Evolutionary conservation across 192 early-diverging fungal species (phyloP), one percentile per base, ranked within the genome.

Genomic region (Coemansia sp.): DNA sequence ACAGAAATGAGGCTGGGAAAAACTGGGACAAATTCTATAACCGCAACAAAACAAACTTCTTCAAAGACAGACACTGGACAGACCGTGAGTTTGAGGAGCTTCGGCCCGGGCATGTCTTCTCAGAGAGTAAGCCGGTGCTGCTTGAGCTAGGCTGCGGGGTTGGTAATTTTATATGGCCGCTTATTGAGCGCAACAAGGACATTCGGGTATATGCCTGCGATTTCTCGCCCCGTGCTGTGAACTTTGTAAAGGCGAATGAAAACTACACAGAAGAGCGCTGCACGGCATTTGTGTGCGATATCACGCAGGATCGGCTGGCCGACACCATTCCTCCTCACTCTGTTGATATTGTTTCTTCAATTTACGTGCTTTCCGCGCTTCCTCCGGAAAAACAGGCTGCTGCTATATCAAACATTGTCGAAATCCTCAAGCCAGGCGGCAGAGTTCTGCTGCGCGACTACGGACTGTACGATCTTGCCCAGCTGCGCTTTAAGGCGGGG

Each of bases 141-240:
- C 88, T 94, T 65, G 98, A 99, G 72, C 90, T 98, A 42, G 98
- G 98, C 50, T 99, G 98, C 79, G 98, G 98, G 4, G 96, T 95
- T 2, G 97, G 96, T 55, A 97, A 94, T 77, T 95, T 95, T 62
- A 88, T 97, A 66, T 99, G 95, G 79, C 98, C 98, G 2, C 70
- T 99, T 8, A 69, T 99, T 41, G 86, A 88, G 55, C 88, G 92
- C 80, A 92, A 93, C 72, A 84, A 87, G 0, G 86, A 93, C 20
- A 79, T 98, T 25, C 95, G 88, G 76, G 87, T 95, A n/a, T 94
- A 96, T 79, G 95, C 92, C 3, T 92, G 91, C 69, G 98, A 99
- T 72, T 99, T 93, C 75, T 92, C 95, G 2, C 80, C 86, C 0
- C 91, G 91, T 4, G 98, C 98, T 0, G 90, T 99, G 0, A 88